Percentiles rank a stretch among this genome's conserved stretches.
phyloP scores from a whole-genome alignment of 495 filamentous ascomycete species.

The Tuber borchii region DNA sequence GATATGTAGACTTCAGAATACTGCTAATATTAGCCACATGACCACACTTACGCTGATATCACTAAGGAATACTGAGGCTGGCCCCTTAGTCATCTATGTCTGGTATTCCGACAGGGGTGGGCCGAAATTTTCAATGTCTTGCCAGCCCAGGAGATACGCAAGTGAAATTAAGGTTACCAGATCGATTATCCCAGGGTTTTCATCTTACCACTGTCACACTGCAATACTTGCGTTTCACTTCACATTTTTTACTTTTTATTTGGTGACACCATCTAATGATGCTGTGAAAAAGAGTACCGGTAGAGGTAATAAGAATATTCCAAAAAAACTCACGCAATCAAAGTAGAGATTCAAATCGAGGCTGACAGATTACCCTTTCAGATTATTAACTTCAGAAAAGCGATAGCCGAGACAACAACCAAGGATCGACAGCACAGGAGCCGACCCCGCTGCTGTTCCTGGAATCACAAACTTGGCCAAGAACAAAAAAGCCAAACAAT shows the following conservation, averaged over 20 bases:
- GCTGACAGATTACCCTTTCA: neutral
- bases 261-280: neutral
- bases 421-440: neutral
- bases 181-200: neutral
- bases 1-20: too few relatives aligned
- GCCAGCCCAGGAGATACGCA: too few relatives aligned
- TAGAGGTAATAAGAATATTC: neutral
- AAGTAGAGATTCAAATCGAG: neutral
- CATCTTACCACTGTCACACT: neutral
- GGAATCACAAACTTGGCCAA: neutral
- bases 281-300: neutral
- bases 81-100: too few relatives aligned
- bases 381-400: neutral
- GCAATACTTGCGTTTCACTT: neutral
- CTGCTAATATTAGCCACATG: too few relatives aligned
- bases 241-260: neutral
- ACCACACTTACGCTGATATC: too few relatives aligned
- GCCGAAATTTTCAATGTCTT: too few relatives aligned
- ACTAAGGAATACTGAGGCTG: too few relatives aligned
- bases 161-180: neutral
- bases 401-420: neutral
- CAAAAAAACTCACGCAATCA: neutral
- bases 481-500: neutral
- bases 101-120: too few relatives aligned
- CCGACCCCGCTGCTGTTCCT: neutral